Evolutionary conservation across 257 asterid species (phyloP).

Genomic region (Solanum verrucosum): DNA sequence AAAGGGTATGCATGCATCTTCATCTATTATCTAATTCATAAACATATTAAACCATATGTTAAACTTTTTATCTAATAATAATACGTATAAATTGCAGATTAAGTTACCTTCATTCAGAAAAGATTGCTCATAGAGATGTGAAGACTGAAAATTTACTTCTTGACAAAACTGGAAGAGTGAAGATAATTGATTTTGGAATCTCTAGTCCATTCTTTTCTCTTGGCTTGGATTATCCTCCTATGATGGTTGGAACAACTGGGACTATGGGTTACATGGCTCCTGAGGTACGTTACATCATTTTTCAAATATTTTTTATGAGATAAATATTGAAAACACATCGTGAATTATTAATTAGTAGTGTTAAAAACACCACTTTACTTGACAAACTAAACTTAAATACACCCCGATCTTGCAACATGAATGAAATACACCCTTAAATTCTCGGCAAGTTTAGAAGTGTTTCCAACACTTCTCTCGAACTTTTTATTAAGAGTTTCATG

Average conservation of each 20-base stretch:
- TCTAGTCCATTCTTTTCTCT: neutral
- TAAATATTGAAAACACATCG: too few species aligned
- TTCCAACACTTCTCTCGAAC: too few species aligned
- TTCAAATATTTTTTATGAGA: neutral
- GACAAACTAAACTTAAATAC: neutral
- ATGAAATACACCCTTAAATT: neutral
- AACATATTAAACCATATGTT: neutral
- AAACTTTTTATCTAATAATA: neutral
- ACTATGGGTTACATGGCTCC: constrained; percentile 22
- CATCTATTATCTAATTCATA: neutral
- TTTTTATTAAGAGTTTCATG: too few species aligned
- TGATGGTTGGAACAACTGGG: neutral
- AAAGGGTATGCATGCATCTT: constrained; percentile 2
- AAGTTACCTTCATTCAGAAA: constrained; percentile 12
- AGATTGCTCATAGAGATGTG: constrained; percentile 21
- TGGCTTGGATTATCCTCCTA: neutral
- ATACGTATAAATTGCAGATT: neutral
- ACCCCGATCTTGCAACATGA: neutral
- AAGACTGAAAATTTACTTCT: constrained; percentile 12
- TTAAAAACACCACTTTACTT: neutral
- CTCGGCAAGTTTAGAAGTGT: neutral
- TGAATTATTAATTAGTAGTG: neutral
- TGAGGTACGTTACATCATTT: neutral
- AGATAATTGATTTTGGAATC: constrained; percentile 17
- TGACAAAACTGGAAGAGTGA: neutral